phyloP scores from a whole-genome alignment of 495 filamentous ascomycete species.

The Trichoderma virens region DNA sequence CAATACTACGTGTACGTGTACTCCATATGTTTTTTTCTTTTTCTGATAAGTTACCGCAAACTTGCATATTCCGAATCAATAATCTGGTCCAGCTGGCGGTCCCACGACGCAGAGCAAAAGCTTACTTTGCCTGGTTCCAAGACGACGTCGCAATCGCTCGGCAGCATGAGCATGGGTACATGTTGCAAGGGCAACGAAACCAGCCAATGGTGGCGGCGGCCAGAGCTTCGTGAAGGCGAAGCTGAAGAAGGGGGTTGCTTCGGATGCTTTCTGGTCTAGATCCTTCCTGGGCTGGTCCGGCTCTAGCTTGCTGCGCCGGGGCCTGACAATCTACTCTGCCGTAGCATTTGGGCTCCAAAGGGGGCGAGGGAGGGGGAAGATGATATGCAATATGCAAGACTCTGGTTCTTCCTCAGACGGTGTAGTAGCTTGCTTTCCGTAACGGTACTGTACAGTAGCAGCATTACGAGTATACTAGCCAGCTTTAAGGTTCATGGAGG shows the following conservation, averaged over 20 bases:
- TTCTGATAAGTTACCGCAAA: too few relatives aligned
- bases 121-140: too few relatives aligned
- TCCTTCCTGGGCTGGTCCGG: not conserved
- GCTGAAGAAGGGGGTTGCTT: slow-evolving; percentile 7
- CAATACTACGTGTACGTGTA: too few relatives aligned
- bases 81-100: too few relatives aligned
- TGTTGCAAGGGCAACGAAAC: not conserved
- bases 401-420: not conserved
- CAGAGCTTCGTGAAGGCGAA: not conserved
- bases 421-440: not conserved
- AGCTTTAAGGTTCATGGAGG: not conserved
- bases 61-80: too few relatives aligned
- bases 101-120: too few relatives aligned
- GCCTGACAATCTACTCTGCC: not conserved
- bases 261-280: not conserved
- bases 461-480: not conserved
- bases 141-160: not conserved
- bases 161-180: not conserved
- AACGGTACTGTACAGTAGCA: not conserved
- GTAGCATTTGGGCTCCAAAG: slow-evolving; percentile 7
- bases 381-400: not conserved
- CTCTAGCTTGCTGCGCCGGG: slow-evolving; percentile 2
- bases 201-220: not conserved
- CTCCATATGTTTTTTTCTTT: too few relatives aligned
- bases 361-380: not conserved